Conservation (phyloP, 257 asterid species). For the Paulownia fortunei region DNA sequence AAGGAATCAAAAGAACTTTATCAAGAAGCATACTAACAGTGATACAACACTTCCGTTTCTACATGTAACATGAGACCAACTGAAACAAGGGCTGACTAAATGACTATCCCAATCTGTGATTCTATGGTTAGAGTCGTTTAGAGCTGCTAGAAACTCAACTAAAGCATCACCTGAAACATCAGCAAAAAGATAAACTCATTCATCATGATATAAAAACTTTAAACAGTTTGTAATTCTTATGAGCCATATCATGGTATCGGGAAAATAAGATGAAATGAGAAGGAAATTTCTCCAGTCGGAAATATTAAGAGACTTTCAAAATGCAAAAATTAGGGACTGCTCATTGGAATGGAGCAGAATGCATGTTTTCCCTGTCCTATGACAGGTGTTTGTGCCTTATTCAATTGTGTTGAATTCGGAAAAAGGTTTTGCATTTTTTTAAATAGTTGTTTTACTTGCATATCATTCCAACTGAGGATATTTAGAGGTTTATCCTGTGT, state of each 20-base stretch:
- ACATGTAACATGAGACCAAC: conserved; percentile 90
- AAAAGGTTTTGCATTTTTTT: no score
- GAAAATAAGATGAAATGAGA: not conserved
- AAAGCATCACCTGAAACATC: conserved; percentile 72
- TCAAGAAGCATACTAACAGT: conserved; percentile 52
- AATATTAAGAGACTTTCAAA: no score
- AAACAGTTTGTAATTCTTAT: not conserved
- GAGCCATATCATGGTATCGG: not conserved
- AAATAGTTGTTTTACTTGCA: no score
- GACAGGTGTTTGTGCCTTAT: no score
- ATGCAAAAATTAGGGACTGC: no score
- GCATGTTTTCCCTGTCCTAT: no score
- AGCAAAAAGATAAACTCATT: not conserved
- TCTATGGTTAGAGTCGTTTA: conserved; percentile 65
- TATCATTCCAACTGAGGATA: no score
- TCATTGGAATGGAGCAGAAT: no score
- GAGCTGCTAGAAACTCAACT: conserved; percentile 54
- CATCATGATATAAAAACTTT: not conserved
- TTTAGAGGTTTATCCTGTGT: no score
- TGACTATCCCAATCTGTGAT: conserved; percentile 63
- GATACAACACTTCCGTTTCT: conserved; percentile 68
- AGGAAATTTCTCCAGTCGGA: no score
- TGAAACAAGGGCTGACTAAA: conserved; percentile 87
- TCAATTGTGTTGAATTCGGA: no score
- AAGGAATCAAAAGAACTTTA: not conserved